Conservation (phyloP, 2,329 filamentous ascomycete species). For the Metarhizium guizhouense region DNA sequence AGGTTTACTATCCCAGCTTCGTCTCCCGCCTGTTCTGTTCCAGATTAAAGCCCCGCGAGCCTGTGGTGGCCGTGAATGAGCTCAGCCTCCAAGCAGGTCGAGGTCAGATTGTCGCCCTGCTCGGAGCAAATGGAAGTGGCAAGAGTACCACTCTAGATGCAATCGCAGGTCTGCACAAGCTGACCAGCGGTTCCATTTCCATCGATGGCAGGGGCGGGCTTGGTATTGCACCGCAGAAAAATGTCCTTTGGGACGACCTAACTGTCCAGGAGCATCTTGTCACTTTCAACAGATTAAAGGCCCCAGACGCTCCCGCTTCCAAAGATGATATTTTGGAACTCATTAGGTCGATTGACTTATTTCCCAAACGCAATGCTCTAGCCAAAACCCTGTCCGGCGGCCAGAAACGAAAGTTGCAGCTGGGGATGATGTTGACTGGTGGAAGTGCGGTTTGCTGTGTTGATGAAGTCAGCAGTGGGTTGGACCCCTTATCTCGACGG, state of each 20-base stretch:
- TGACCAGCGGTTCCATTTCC: slow-evolving; percentile 67
- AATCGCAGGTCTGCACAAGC: slow-evolving; percentile 71
- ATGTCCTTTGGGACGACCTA: slow-evolving; percentile 85
- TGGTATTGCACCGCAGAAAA: slow-evolving; percentile 86
- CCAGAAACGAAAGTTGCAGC: slow-evolving; percentile 84
- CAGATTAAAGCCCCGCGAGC: slow-evolving; percentile 34
- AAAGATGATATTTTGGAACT: slow-evolving; percentile 53
- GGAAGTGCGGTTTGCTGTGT: slow-evolving; percentile 82
- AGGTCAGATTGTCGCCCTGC: slow-evolving; percentile 76
- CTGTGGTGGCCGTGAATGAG: slow-evolving; percentile 70
- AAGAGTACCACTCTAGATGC: slow-evolving; percentile 86
- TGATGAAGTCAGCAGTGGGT: slow-evolving; percentile 81
- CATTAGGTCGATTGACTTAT: slow-evolving; percentile 64
- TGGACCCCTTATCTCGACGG: slow-evolving; percentile 76
- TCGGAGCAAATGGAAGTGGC: slow-evolving; percentile 84
- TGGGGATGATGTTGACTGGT: slow-evolving; percentile 93
- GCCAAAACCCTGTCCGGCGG: slow-evolving; percentile 79
- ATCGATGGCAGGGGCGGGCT: slow-evolving; percentile 72
- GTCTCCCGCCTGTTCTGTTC: slow-evolving; percentile 42
- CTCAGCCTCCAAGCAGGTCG: slow-evolving; percentile 62
- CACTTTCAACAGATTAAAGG: slow-evolving; percentile 79
- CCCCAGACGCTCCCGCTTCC: slow-evolving; percentile 44
- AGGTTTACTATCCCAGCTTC: slow-evolving; percentile 63
- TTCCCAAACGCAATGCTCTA: slow-evolving; percentile 60
- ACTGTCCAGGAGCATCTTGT: slow-evolving; percentile 77